A percentile compares a stretch with the other conserved stretches of the same genome.
Conservation (phyloP, 2,329 filamentous ascomycete genomes). For the Alternaria conjuncta region DNA sequence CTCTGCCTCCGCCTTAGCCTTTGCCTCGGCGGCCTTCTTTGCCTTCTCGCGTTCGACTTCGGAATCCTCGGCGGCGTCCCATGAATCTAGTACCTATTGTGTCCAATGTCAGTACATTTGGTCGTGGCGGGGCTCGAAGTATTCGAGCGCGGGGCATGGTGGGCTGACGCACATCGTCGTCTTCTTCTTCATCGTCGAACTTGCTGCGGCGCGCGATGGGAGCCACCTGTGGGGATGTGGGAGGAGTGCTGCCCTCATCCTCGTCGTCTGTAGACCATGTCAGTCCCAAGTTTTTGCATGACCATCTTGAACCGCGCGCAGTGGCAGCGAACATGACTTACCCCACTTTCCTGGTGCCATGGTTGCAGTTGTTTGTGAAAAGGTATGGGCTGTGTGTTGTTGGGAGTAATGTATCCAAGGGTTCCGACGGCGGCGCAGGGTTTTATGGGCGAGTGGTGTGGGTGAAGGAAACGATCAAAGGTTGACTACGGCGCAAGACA, state of each 20-base stretch:
- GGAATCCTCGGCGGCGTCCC: slow-evolving; percentile 96
- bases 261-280: slow-evolving; percentile 54
- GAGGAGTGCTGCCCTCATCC: slow-evolving; percentile 63
- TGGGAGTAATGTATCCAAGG: background rate
- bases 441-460: slow-evolving; percentile 16
- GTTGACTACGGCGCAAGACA: slow-evolving; percentile 31
- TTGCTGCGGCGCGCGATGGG: slow-evolving; percentile 64
- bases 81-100: slow-evolving; percentile 84
- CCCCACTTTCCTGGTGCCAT: slow-evolving; percentile 52
- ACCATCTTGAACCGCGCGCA: slow-evolving; percentile 20
- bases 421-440: slow-evolving; percentile 2
- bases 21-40: slow-evolving; percentile 82
- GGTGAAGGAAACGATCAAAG: slow-evolving; percentile 21
- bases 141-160: slow-evolving; percentile 20
- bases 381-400: background rate
- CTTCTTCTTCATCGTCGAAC: slow-evolving; percentile 91
- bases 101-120: slow-evolving; percentile 25
- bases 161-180: slow-evolving; percentile 72
- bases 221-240: slow-evolving; percentile 56
- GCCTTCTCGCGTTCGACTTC: slow-evolving; percentile 96
- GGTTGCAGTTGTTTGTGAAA: slow-evolving; percentile 25
- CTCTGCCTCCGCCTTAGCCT: slow-evolving; percentile 87
- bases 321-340: slow-evolving; percentile 46
- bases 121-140: slow-evolving; percentile 23
- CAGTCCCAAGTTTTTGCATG: slow-evolving; percentile 15